A percentile compares a stretch with the other conserved stretches of the same genome.
Evolutionary conservation across 768 basidiomycete species (phyloP).

Genomic region (Asterophora parasitica): DNA sequence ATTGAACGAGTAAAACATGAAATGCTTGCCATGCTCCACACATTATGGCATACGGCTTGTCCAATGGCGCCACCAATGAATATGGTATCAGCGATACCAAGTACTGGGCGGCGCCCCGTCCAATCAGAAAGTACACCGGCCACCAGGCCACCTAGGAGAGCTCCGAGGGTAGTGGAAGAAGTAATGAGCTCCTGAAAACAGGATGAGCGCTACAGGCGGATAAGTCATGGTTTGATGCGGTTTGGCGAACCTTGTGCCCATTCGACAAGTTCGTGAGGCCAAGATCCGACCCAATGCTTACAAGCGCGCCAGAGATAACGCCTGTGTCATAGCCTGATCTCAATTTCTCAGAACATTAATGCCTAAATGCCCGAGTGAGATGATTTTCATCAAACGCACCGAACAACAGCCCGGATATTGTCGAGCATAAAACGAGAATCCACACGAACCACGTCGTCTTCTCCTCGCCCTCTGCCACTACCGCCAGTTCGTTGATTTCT

Average conservation of each 20-base stretch:
- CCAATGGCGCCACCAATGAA: constrained; percentile 73
- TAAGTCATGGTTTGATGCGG: background rate
- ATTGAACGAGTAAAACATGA: background rate
- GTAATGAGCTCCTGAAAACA: constrained; percentile 68
- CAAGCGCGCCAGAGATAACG: constrained; percentile 76
- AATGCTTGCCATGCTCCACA: constrained; percentile 59
- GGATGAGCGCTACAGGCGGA: background rate
- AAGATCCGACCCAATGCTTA: constrained; percentile 64
- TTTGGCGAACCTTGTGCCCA: constrained; percentile 51
- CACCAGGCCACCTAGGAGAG: constrained; percentile 66
- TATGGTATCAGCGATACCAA: constrained; percentile 63
- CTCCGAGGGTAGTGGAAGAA: constrained; percentile 72
- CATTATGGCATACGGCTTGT: constrained; percentile 65
- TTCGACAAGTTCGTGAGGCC: constrained; percentile 52
- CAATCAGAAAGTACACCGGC: constrained; percentile 70
- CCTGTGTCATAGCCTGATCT: constrained; percentile 73
- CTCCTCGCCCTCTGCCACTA: constrained; percentile 63
- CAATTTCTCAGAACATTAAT: background rate
- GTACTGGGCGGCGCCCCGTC: constrained; percentile 60
- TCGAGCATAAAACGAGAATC: constrained; percentile 70
- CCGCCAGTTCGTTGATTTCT: constrained; percentile 55
- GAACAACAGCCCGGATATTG: constrained; percentile 72
- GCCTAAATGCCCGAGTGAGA: no score
- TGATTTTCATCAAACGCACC: constrained; percentile 36
- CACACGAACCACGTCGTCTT: constrained; percentile 70